Conservation (phyloP, 495 filamentous ascomycete species). For the Pseudevernia furfuracea region DNA sequence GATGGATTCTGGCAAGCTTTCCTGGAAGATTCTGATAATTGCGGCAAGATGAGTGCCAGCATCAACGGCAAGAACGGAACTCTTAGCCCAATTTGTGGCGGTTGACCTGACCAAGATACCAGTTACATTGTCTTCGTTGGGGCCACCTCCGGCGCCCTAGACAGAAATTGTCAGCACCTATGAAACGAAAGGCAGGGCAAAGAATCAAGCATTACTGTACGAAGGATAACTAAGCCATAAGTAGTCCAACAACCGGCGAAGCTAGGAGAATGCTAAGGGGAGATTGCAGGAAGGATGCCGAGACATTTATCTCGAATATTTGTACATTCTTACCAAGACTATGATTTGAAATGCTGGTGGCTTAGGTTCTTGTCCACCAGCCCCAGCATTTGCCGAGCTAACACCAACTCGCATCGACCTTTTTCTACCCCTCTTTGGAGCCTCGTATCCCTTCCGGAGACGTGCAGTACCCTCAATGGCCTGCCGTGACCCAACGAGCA, state of each 20-base stretch:
- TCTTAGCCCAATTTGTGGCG: conserved; percentile 65
- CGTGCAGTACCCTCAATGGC: not conserved
- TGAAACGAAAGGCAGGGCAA: conserved; percentile 30
- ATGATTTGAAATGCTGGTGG: conserved; percentile 66
- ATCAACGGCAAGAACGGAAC: conserved; percentile 82
- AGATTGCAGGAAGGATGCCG: conserved; percentile 9
- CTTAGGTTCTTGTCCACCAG: conserved; percentile 2
- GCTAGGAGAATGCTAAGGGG: not conserved
- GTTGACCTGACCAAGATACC: conserved; percentile 80
- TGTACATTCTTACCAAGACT: conserved; percentile 55
- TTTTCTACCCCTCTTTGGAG: conserved; percentile 1
- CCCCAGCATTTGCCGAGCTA: conserved; percentile 23
- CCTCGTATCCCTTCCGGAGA: not conserved
- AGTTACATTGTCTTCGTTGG: conserved; percentile 80
- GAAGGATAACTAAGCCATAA: not conserved
- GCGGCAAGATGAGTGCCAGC: conserved; percentile 83
- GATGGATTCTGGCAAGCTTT: conserved; percentile 34
- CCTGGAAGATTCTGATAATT: conserved; percentile 64
- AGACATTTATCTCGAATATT: conserved; percentile 4
- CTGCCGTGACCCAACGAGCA: not conserved
- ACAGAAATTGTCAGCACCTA: conserved; percentile 21
- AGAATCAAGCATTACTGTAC: not conserved
- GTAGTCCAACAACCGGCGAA: conserved; percentile 3
- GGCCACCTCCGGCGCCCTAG: conserved; percentile 86
- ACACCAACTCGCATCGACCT: conserved; percentile 26